Percentiles rank a stretch among this genome's conserved stretches.
phyloP scores from a whole-genome alignment of 2,329 filamentous ascomycete genomes.

The Aspergillus jensenii region DNA sequence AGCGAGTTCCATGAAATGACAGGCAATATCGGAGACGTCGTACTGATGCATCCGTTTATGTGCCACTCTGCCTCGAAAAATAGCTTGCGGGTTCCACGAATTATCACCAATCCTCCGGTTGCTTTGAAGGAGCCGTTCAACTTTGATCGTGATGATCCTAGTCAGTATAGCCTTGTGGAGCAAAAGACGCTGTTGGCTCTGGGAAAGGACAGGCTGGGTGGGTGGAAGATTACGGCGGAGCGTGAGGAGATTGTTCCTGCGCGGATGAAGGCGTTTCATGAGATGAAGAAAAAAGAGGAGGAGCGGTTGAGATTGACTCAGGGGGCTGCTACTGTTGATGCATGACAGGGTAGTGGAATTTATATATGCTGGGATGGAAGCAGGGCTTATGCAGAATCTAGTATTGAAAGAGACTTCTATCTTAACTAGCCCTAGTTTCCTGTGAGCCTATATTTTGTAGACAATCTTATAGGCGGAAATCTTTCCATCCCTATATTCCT shows the following conservation, averaged over 20 bases:
- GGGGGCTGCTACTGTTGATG: background rate
- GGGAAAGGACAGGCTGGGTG: slow-evolving; percentile 46
- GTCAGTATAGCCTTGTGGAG: slow-evolving; percentile 53
- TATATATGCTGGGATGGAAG: too few species aligned
- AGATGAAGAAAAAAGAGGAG: slow-evolving; percentile 12
- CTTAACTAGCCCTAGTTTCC: too few species aligned
- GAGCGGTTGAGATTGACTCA: slow-evolving; percentile 15
- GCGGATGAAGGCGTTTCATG: slow-evolving; percentile 5
- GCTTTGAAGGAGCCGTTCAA: slow-evolving; percentile 52
- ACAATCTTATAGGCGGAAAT: slow-evolving; percentile 45
- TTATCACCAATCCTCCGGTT: slow-evolving; percentile 59
- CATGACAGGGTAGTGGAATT: too few species aligned
- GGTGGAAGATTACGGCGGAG: slow-evolving; percentile 49
- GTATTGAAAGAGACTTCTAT: too few species aligned
- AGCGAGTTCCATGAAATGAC: slow-evolving; percentile 53
- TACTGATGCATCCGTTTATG: slow-evolving; percentile 57
- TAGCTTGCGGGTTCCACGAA: slow-evolving; percentile 46
- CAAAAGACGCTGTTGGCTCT: slow-evolving; percentile 52
- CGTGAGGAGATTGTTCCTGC: slow-evolving; percentile 32
- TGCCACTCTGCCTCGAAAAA: slow-evolving; percentile 55
- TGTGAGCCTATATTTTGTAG: slow-evolving; percentile 21
- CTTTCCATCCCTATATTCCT: slow-evolving; percentile 39
- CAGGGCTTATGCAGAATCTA: too few species aligned
- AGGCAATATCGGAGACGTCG: slow-evolving; percentile 54
- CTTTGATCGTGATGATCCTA: slow-evolving; percentile 48